Conservation (phyloP, 1,284 basidiomycete genomes). For the Cerioporus squamosus region DNA sequence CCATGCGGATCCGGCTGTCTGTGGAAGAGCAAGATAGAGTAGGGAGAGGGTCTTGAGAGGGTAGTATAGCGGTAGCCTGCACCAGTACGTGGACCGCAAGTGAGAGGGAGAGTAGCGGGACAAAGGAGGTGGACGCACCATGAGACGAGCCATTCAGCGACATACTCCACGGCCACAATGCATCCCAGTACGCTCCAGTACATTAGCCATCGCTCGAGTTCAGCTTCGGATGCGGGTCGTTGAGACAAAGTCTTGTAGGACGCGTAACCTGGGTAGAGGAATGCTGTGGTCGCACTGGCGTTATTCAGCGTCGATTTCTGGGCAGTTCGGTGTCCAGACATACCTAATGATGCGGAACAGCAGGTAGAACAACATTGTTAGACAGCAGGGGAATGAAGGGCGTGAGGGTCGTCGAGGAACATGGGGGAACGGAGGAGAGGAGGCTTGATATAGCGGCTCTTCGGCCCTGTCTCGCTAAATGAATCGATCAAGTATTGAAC, state of each 20-base stretch:
- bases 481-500: conserved; percentile 4
- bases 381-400: conserved; percentile 3
- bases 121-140: conserved; percentile 54
- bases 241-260: conserved; percentile 86
- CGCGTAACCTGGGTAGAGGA: conserved; percentile 84
- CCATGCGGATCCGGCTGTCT: conserved; percentile 83
- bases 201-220: conserved; percentile 88
- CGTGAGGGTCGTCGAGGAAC: conserved; percentile 6
- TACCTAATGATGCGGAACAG: conserved; percentile 33
- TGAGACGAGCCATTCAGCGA: conserved; percentile 82
- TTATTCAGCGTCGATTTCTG: conserved; percentile 4
- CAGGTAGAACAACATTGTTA: conserved; percentile 35
- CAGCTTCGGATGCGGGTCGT: conserved; percentile 76
- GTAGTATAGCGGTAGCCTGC: conserved; percentile 89
- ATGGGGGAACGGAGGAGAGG: conserved; percentile 17
- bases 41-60: conserved; percentile 83
- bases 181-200: conserved; percentile 88
- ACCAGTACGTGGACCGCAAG: conserved; percentile 4
- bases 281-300: conserved; percentile 67
- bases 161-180: conserved; percentile 73
- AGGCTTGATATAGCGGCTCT: conserved; percentile 12
- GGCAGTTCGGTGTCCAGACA: background rate
- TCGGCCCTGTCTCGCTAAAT: conserved; percentile 8
- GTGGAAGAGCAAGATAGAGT: conserved; percentile 89
- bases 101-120: background rate